These are phyloP conservation scores for Ramaria rubella DNA, from an alignment of 768 basidiomycete species.

Conservation along the genomic window DNA sequence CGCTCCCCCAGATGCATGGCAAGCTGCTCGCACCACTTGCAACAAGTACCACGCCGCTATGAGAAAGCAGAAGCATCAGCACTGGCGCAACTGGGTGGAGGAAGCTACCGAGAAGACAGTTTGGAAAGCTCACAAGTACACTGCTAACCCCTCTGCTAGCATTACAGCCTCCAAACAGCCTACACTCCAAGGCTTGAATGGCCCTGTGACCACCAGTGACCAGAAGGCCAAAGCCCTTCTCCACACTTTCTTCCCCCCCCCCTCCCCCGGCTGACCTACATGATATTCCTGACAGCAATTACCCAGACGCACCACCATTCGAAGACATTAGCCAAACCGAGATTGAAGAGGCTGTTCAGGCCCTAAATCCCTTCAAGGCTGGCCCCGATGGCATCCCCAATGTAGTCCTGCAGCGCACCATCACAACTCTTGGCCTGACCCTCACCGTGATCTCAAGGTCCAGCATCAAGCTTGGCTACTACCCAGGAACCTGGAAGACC, in stretches of 20 bases:
- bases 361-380: background rate
- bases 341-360: background rate
- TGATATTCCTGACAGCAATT: background rate
- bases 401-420: background rate
- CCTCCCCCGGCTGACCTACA: background rate
- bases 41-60: background rate
- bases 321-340: conserved; percentile 17
- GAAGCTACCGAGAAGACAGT: too few species aligned
- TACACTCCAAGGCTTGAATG: background rate
- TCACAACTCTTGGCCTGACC: background rate
- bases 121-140: background rate
- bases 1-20: background rate
- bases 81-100: background rate
- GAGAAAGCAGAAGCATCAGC: background rate
- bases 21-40: background rate
- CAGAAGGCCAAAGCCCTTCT: conserved; percentile 18
- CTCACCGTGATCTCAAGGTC: conserved; percentile 21
- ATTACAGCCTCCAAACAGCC: background rate
- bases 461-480: conserved; percentile 21
- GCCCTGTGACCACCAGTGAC: conserved; percentile 13
- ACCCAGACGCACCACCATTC: conserved; percentile 17
- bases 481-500: conserved; percentile 24
- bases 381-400: background rate
- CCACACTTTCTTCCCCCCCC: conserved; percentile 19
- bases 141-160: background rate